These are phyloP conservation scores for Syzygium malaccense DNA, from an alignment of 441 rosid genomes.

Conservation along the genomic window DNA sequence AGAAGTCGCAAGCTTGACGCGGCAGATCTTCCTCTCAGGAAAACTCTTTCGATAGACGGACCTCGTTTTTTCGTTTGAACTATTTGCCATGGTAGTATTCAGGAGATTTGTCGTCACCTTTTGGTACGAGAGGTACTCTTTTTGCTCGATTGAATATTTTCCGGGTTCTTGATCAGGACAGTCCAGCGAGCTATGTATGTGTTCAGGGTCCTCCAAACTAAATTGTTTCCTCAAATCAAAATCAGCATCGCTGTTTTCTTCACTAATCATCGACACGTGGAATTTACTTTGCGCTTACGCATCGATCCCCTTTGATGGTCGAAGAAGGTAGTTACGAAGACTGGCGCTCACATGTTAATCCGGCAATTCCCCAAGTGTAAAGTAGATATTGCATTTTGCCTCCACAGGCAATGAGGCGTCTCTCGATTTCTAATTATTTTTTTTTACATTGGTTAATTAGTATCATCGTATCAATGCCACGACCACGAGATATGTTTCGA, in stretches of 20 bases:
- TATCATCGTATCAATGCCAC: background rate
- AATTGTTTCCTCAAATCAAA: background rate
- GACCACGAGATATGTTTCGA: background rate
- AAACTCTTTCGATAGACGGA: background rate
- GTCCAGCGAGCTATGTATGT: background rate
- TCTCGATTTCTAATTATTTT: background rate
- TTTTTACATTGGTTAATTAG: background rate
- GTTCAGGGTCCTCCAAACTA: background rate
- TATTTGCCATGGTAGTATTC: background rate
- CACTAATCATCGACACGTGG: background rate
- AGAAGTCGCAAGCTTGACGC: background rate
- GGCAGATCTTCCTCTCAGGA: background rate
- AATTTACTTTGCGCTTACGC: background rate
- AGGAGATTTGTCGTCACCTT: background rate
- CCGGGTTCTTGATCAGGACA: background rate
- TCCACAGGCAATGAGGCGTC: background rate
- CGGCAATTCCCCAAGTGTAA: background rate
- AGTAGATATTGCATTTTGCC: background rate
- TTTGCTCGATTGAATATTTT: background rate
- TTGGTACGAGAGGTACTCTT: background rate
- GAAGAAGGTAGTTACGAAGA: background rate
- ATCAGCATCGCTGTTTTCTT: background rate
- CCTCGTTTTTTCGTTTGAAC: background rate
- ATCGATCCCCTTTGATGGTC: background rate
- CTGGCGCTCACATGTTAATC: background rate